phyloP scores from a whole-genome alignment of 192 early-diverging fungal species.

The Coemansia sp. region DNA sequence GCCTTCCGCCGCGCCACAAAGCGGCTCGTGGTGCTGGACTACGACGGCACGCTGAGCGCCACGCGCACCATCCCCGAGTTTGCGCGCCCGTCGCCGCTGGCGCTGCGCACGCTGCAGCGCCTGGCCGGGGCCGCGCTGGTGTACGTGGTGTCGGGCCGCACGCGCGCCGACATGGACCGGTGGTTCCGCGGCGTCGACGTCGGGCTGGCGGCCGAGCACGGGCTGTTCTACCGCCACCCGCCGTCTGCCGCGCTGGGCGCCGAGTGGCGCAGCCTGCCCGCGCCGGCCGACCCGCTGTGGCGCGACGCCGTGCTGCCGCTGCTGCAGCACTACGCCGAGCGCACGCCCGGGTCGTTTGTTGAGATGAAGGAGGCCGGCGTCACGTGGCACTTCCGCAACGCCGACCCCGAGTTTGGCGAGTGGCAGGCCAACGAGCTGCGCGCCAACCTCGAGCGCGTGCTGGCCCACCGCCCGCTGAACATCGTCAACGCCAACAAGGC shows the following conservation, averaged over 20 bases:
- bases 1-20: slow-evolving; percentile 2
- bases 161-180: slow-evolving; percentile 80
- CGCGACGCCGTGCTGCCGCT: slow-evolving; percentile 89
- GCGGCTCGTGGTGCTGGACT: slow-evolving; percentile 88
- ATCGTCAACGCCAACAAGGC: slow-evolving; percentile 97
- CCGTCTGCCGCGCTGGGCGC: slow-evolving; percentile 33
- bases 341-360: slow-evolving; percentile 96
- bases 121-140: slow-evolving; percentile 82
- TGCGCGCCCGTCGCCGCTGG: slow-evolving; percentile 79
- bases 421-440: slow-evolving; percentile 99
- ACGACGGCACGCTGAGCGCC: slow-evolving; percentile 94
- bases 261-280: slow-evolving; percentile 83
- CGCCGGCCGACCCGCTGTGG: slow-evolving; percentile 87
- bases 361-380: slow-evolving; percentile 99
- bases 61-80: slow-evolving; percentile 90
- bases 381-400: slow-evolving; percentile 98
- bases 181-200: slow-evolving; percentile 91
- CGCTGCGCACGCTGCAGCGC: slow-evolving; percentile 69
- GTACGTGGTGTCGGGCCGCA: slow-evolving; percentile 95
- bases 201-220: slow-evolving; percentile 97
- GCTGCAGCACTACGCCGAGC: slow-evolving; percentile 96
- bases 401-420: slow-evolving; percentile 90
- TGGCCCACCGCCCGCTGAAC: slow-evolving; percentile 90
- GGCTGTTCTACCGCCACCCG: slow-evolving; percentile 97
- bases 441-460: slow-evolving; percentile 93